These are phyloP conservation scores for Fusarium sp. DNA, from an alignment of 2,329 filamentous ascomycete species.

Conservation along the genomic window DNA sequence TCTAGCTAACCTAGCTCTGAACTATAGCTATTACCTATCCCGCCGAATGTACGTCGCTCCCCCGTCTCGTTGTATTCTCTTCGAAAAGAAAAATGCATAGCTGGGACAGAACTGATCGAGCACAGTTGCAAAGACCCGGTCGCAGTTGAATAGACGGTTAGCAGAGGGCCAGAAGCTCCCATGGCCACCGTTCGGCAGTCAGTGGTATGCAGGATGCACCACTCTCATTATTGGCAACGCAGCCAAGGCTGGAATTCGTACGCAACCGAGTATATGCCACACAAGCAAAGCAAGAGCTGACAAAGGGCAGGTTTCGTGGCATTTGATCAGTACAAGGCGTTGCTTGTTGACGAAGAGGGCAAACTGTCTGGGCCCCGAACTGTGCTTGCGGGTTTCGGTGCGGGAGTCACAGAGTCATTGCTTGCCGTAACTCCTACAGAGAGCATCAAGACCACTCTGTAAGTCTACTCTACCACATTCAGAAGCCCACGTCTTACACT, in stretches of 20 bases:
- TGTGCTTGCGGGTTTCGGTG: constrained; percentile 93
- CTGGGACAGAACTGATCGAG: constrained; percentile 19
- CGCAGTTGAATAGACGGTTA: constrained; percentile 89
- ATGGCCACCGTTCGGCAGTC: constrained; percentile 91
- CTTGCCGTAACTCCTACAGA: constrained; percentile 97
- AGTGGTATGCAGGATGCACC: constrained; percentile 99
- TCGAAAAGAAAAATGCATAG: neutral
- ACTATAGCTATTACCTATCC: constrained; percentile 86
- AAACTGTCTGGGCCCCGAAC: constrained; percentile 91
- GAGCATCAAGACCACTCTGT: constrained; percentile 97
- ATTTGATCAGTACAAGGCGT: constrained; percentile 91
- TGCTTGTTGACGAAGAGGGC: constrained; percentile 85
- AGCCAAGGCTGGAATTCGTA: constrained; percentile 94
- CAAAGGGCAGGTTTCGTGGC: constrained; percentile 76
- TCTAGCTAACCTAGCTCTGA: constrained; percentile 23
- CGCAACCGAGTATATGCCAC: constrained; percentile 46
- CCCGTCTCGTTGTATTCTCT: neutral
- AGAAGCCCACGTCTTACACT: constrained; percentile 1
- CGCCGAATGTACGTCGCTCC: constrained; percentile 78
- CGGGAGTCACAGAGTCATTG: constrained; percentile 92
- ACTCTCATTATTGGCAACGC: constrained; percentile 97
- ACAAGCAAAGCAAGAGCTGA: constrained; percentile 23
- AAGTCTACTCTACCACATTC: constrained; percentile 7
- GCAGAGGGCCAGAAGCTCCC: constrained; percentile 87
- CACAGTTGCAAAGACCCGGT: constrained; percentile 90